Base-by-base conservation (phyloP, 129 eudicot genomes). In the Tagetes erecta region DNA sequence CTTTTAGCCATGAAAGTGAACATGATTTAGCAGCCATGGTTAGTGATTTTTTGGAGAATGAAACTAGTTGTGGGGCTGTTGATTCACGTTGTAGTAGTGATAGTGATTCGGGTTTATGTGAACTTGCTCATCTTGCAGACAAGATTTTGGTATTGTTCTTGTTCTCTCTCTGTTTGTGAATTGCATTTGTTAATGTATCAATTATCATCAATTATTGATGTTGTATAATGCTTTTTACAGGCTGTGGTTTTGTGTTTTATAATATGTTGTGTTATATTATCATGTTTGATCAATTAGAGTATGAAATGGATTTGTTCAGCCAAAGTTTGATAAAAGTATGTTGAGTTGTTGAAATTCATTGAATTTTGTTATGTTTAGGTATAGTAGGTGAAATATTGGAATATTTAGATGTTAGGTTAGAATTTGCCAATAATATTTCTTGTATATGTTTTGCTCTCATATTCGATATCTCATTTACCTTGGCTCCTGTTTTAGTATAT, bases 11-110 rank as follows among this genome's bases (percentile, higher is more conserved):
- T 31, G 97, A 92, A 64, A 89, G 97, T 80, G 97, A 92, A 46
- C 94, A 87, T 82, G 97, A 92, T 72, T 84, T 92, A 76, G 97
- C 93, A 1, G 77, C 82, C 0, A 89, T 92, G 97, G 97, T 92
- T 65, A 89, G 85, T 66, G 97, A 92, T 74, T 92, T 89, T 71
- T 65, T 89, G 66, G 96, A 92, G 56, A 88, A 87, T 60, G 91
- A 89, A 6, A 87, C 96, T 58, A 87, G 96, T 70, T 77, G 83
- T 64, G 95, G 91, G 14, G 77, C 86, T 3, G 77, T 85, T 3
- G 96, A 92, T 27, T 88, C 93, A 12, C 70, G 88, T 37, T 87
- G 77, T 71, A 92, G 96, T 50, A 89, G 97, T 67, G 97, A 92
- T 31, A 89, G 96, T 69, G 97, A 92, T 72, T 89, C 97, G 20